These are phyloP conservation scores for Bauhinia variegata DNA, from an alignment of 306 rosid genomes.

Conservation along the genomic window DNA sequence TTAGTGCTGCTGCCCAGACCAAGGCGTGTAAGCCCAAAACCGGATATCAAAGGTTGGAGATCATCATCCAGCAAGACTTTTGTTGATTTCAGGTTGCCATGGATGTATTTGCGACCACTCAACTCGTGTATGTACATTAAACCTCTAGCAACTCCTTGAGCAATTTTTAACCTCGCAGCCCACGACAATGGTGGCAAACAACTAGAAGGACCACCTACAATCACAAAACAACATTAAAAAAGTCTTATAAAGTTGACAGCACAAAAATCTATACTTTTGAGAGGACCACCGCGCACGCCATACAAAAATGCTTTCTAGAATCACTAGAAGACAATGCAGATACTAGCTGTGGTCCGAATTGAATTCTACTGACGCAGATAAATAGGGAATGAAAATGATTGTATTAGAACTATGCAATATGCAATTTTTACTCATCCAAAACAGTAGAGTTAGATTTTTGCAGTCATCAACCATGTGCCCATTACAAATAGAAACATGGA, in stretches of 20 bases:
- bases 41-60: conserved; percentile 66
- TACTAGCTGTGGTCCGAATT: conserved; percentile 18
- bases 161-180: conserved; percentile 71
- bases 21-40: conserved; percentile 71
- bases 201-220: conserved; percentile 63
- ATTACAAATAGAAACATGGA: conserved; percentile 21
- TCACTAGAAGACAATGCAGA: conserved; percentile 34
- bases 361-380: neutral
- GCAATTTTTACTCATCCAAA: conserved; percentile 28
- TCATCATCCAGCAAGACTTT: conserved; percentile 76
- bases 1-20: conserved; percentile 43
- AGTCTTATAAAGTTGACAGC: conserved; percentile 8
- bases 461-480: conserved; percentile 1
- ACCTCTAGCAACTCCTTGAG: conserved; percentile 81
- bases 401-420: conserved; percentile 28
- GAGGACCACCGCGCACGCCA: conserved; percentile 33
- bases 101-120: conserved; percentile 66
- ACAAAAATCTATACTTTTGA: neutral
- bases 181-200: conserved; percentile 57
- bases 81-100: conserved; percentile 75
- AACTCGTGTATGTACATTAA: conserved; percentile 71
- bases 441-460: neutral
- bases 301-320: no score
- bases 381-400: conserved; percentile 1
- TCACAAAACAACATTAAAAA: conserved; percentile 18